Conservation (phyloP, 495 filamentous ascomycete genomes). For the Penicillium malachiteum region DNA sequence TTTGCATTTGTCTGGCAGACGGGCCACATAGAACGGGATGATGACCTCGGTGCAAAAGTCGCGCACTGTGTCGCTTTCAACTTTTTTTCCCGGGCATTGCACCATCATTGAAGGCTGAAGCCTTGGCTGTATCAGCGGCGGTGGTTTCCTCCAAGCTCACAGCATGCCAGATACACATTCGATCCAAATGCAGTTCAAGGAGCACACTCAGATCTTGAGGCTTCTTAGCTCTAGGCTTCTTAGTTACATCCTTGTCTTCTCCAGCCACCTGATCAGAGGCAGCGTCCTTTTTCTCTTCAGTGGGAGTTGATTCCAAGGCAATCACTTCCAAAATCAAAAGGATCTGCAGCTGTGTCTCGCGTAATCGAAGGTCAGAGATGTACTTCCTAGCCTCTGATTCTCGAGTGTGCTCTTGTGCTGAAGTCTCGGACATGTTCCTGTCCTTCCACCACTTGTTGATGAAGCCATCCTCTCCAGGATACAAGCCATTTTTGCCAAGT, state of each 20-base stretch:
- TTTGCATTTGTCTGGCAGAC: constrained; percentile 77
- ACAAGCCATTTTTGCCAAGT: constrained; percentile 73
- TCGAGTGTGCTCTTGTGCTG: constrained; percentile 40
- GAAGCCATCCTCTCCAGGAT: constrained; percentile 70
- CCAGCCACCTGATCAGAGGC: constrained; percentile 26
- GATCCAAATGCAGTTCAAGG: constrained; percentile 83
- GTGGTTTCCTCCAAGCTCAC: constrained; percentile 52
- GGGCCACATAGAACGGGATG: constrained; percentile 84
- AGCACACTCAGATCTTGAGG: constrained; percentile 58
- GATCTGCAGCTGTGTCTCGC: constrained; percentile 87
- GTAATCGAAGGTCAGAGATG: constrained; percentile 63
- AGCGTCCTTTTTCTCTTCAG: constrained; percentile 31
- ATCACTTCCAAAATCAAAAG: constrained; percentile 87
- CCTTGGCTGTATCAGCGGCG: constrained; percentile 30
- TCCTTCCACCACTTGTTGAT: constrained; percentile 77
- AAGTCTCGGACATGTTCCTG: constrained; percentile 41
- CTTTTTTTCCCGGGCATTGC: constrained; percentile 43
- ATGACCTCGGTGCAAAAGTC: constrained; percentile 93
- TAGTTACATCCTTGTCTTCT: constrained; percentile 40
- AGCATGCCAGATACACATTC: constrained; percentile 97
- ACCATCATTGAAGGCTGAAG: constrained; percentile 28
- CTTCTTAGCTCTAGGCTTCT: constrained; percentile 49
- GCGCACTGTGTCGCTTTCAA: constrained; percentile 56
- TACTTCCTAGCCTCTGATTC: constrained; percentile 57
- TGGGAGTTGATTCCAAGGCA: constrained; percentile 56